Base-by-base conservation (phyloP, 805 yeast species). In the Candida bentonensis region DNA sequence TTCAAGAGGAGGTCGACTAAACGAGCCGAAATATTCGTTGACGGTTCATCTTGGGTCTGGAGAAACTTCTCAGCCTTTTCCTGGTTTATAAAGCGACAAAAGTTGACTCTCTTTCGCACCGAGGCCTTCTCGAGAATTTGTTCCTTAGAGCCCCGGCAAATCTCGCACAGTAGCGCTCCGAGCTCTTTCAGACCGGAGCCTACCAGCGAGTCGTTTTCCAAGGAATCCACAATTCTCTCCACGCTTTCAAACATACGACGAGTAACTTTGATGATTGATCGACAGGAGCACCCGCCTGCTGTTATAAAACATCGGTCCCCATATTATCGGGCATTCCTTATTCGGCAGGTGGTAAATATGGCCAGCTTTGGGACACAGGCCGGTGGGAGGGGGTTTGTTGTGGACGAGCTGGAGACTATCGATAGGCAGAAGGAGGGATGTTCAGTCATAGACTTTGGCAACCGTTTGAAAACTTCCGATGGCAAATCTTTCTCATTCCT, bases 11-110 rank as follows among this genome's bases (percentile, higher is more conserved):
- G 47, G 53, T 44, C 43, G 47, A 41, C 9, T 25, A 69, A 55
- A 15, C 63, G 54, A 2, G 61, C 55, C 2, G 68, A 67, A 3
- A 79, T 45, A 51, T 81, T 81, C 53, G 59, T 69, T 41, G 69
- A 69, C 55, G 76, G 72, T 23, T 60, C 61, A 52, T 76, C 74
- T 54, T 80, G 88, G 11, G 71, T 57, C 4, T 46, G 43, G 2
- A 68, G 48, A 53, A 76, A 74, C 40, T 65, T 63, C 2, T 50
- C 47, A 5, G 48, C 43, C 22, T 40, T 45, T 13, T 27, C 17
- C 20, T 30, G 36, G 36, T 30, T 30, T 17, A 30, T 30, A 17
- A 30, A 30, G 17, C 36, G 36, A 30, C 36, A 30, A 17, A 30
- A 30, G n/a, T 30, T 30, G 20, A 30, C 36, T 15, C 36, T 30